These are phyloP conservation scores for Coniferiporia weirii DNA, from an alignment of 1,284 basidiomycete species.

Conservation along the genomic window DNA sequence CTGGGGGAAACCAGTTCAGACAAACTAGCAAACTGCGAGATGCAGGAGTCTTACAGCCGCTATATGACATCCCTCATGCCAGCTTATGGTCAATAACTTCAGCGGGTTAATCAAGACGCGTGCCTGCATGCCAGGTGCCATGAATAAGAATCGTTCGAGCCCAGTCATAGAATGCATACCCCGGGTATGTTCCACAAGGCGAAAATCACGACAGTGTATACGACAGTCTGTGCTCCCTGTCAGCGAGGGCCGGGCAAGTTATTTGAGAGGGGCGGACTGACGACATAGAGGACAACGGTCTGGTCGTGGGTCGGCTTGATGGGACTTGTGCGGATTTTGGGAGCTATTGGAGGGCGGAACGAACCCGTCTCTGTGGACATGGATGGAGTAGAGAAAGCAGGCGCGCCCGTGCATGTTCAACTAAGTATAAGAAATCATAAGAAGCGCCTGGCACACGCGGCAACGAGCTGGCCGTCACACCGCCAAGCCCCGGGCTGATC, in stretches of 20 bases:
- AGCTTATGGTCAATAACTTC: constrained; percentile 79
- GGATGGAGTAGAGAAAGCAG: not conserved
- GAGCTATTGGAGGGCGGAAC: constrained; percentile 21
- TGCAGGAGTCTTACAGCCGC: constrained; percentile 45
- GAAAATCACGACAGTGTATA: constrained; percentile 75
- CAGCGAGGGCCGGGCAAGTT: not conserved
- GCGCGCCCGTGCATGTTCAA: not conserved
- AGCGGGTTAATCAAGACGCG: constrained; percentile 71
- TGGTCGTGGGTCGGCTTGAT: constrained; percentile 23
- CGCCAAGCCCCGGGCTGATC: not conserved
- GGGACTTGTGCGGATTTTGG: constrained; percentile 16
- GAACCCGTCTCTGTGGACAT: constrained; percentile 2
- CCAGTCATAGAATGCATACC: not conserved
- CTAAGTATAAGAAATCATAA: not conserved
- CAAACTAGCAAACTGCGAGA: not conserved
- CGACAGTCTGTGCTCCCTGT: constrained; percentile 50
- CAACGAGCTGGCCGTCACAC: not conserved
- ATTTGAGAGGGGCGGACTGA: constrained; percentile 32
- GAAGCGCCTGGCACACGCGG: not conserved
- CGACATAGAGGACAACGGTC: constrained; percentile 57
- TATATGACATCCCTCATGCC: constrained; percentile 82
- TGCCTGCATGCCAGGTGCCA: constrained; percentile 27
- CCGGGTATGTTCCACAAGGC: constrained; percentile 78
- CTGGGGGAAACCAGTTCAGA: constrained; percentile 31
- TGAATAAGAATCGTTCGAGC: not conserved